These are phyloP conservation scores for Primulina tabacum DNA, from an alignment of 257 asterid genomes.

Conservation along the genomic window DNA sequence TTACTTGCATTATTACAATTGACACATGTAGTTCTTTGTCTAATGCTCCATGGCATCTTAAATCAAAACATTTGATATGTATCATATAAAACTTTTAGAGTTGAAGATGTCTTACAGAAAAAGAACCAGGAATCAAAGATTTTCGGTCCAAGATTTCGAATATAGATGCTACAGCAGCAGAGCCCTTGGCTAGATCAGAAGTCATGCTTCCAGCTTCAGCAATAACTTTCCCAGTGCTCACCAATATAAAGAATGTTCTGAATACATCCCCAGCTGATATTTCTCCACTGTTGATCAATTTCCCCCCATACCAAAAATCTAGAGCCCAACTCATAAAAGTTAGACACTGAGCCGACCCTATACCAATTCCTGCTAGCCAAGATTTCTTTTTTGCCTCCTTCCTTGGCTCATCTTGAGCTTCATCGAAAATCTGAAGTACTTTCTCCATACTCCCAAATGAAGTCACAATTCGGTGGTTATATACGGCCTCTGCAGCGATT, in stretches of 20 bases:
- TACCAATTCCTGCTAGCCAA: constrained; percentile 75
- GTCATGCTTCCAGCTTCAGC: constrained; percentile 99
- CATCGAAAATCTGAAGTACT: constrained; percentile 62
- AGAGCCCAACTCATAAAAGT: constrained; percentile 84
- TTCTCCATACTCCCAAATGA: constrained; percentile 62
- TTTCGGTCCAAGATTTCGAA: constrained; percentile 65
- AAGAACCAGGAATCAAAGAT: constrained; percentile 49
- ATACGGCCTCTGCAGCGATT: constrained; percentile 73
- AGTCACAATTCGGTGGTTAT: constrained; percentile 65
- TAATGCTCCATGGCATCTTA: no score
- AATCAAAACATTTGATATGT: no score
- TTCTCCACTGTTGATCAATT: constrained; percentile 51
- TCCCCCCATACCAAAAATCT: constrained; percentile 91
- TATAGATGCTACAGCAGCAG: constrained; percentile 72
- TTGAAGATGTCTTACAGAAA: constrained; percentile 28
- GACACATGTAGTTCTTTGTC: no score
- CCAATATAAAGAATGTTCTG: constrained; percentile 66
- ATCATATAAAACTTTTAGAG: background rate
- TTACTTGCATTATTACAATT: no score
- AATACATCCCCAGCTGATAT: constrained; percentile 80
- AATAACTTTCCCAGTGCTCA: constrained; percentile 77
- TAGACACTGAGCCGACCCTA: constrained; percentile 92
- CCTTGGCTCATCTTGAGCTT: constrained; percentile 78
- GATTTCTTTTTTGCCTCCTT: constrained; percentile 72
- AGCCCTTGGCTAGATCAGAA: constrained; percentile 77